These are phyloP conservation scores for Rostrohypoxylon terebratum DNA, from an alignment of 495 filamentous ascomycete species.

Conservation along the genomic window DNA sequence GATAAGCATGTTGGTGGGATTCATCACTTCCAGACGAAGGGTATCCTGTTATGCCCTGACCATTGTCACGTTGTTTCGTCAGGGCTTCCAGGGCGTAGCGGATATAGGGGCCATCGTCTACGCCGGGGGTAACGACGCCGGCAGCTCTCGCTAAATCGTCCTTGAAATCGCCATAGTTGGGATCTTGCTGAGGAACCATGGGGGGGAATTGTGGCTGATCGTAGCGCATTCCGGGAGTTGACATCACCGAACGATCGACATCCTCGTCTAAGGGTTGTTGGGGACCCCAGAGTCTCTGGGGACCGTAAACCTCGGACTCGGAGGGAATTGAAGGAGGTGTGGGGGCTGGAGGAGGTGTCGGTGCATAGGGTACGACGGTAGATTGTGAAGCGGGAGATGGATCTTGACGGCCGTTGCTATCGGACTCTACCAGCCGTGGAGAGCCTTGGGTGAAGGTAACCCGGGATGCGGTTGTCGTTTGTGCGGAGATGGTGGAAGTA, in stretches of 20 bases:
- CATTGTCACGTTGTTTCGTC: constrained; percentile 50
- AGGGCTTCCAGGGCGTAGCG: constrained; percentile 62
- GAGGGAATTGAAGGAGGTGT: constrained; percentile 50
- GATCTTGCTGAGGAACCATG: constrained; percentile 50
- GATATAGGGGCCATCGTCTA: constrained; percentile 62
- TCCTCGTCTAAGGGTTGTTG: constrained; percentile 24
- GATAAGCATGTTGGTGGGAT: constrained; percentile 20
- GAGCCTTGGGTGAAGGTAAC: constrained; percentile 38
- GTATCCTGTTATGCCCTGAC: constrained; percentile 45
- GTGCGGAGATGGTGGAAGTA: constrained; percentile 10
- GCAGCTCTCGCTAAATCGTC: constrained; percentile 58
- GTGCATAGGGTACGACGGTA: constrained; percentile 50
- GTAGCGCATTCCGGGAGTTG: constrained; percentile 45
- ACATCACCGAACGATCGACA: constrained; percentile 41
- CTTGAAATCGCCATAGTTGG: constrained; percentile 53
- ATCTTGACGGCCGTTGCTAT: constrained; percentile 6
- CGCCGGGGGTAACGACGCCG: constrained; percentile 60
- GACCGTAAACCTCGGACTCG: constrained; percentile 52
- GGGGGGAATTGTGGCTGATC: constrained; percentile 47
- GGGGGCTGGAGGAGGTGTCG: constrained; percentile 47
- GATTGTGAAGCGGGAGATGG: constrained; percentile 40
- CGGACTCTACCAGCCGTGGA: constrained; percentile 25
- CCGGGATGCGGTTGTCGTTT: constrained; percentile 34
- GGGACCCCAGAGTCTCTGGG: constrained; percentile 50
- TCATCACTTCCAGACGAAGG: constrained; percentile 48